Base-by-base conservation (phyloP, 2,329 filamentous ascomycete species). In the Pestalotiopsis sp. region DNA sequence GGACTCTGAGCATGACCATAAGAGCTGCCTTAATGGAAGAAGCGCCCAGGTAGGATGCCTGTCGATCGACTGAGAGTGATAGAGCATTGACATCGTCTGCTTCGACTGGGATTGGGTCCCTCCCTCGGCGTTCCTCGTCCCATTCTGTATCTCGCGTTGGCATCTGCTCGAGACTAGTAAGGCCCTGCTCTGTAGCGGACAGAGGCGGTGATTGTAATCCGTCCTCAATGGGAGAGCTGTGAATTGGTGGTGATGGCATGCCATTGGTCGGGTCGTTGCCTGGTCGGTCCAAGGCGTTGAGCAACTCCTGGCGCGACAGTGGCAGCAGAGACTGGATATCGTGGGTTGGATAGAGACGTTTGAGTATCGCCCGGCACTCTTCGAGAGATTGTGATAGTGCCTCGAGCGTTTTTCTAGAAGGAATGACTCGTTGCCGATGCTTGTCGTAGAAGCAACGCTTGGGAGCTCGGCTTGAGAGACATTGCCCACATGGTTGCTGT, bases 391-490 rank as follows among this genome's bases (percentile, higher is more conserved):
- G 90, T 59, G 90, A 90, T 23, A 90, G 79, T 52, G 89, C 87
- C 75, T 91, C 89, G 59, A 90, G 83, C 5, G 88, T 89, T 74
- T 93, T 94, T 79, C 92, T 88, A 9, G 93, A 95, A 0, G 93
- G 92, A 68, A 93, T 91, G 11, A 93, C 89, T 70, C 92, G 85
- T 78, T 93, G 91, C 17, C 92, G 87, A 71, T 94, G 92, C 80
- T 95, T 94, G 73, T 93, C 91, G 79, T 95, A 95, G 75, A 91
- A 90, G 77, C 93, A 95, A 67, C 89, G 86, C 78, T 94, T 93
- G 3, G 92, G 91, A 71, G 93, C 92, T 68, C 93, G 90, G 77
- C 93, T 95, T 79, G 92, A 94, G 68, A 93, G 87, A 77, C 93
- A 96, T 77, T 94, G 93, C 49, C 92, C 92, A 77, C 93, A 96